These are phyloP conservation scores for Tolypocladium paradoxum DNA, from an alignment of 2,329 filamentous ascomycete genomes.

Conservation along the genomic window DNA sequence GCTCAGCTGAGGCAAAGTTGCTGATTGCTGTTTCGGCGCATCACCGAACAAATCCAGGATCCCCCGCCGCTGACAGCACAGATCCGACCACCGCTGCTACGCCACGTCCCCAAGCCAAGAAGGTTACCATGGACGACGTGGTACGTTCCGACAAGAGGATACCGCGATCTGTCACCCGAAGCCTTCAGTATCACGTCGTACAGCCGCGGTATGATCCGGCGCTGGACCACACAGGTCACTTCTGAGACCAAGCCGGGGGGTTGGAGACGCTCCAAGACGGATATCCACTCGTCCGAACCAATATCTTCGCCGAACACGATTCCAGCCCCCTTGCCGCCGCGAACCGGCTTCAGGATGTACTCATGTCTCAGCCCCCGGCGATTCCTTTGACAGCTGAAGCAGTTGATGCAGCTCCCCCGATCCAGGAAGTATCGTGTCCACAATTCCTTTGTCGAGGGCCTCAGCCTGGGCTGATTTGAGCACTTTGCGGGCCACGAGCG, in stretches of 20 bases:
- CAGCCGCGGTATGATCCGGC: constrained; percentile 16
- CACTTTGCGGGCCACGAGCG: constrained; percentile 12
- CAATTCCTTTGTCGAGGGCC: constrained; percentile 15
- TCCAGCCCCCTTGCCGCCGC: constrained; percentile 26
- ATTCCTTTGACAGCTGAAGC: constrained; percentile 3
- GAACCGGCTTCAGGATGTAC: constrained; percentile 27
- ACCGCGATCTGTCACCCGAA: constrained; percentile 11
- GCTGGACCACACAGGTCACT: constrained; percentile 16
- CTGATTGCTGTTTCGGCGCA: constrained; percentile 6
- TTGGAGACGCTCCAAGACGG: constrained; percentile 9
- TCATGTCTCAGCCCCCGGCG: constrained; percentile 10
- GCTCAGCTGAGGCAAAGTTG: no score
- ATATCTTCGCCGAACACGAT: constrained; percentile 29
- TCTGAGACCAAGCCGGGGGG: constrained; percentile 3
- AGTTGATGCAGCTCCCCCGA: constrained; percentile 15
- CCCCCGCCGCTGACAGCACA: constrained; percentile 21
- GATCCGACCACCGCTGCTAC: constrained; percentile 17
- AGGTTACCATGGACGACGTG: constrained; percentile 16
- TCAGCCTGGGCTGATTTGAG: constrained; percentile 16
- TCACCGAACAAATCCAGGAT: constrained; percentile 22
- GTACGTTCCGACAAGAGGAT: constrained; percentile 23
- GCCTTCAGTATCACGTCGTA: constrained; percentile 21
- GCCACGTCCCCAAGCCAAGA: constrained; percentile 20
- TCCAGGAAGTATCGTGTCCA: constrained; percentile 22
- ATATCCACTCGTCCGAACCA: constrained; percentile 15